phyloP scores from a whole-genome alignment of 306 rosid genomes.

The Vigna nakashimae region DNA sequence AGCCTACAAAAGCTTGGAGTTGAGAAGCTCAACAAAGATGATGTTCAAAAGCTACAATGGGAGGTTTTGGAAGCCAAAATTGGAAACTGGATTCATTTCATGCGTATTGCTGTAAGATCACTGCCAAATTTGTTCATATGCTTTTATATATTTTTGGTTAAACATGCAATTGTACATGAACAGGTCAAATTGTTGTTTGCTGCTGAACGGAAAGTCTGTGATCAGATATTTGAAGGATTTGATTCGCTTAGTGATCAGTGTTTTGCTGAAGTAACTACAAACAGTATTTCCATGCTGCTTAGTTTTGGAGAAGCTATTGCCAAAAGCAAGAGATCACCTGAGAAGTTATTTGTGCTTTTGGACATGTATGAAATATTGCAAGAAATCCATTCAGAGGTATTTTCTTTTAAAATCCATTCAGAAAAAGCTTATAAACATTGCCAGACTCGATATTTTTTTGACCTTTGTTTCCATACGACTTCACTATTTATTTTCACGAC shows the following conservation, averaged over 20 bases:
- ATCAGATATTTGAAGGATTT: constrained; percentile 77
- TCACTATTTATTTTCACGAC: too few relatives aligned
- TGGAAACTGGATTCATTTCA: constrained; percentile 92
- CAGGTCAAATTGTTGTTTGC: constrained; percentile 87
- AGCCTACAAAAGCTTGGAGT: constrained; percentile 85
- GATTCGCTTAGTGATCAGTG: constrained; percentile 78
- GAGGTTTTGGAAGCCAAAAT: constrained; percentile 93
- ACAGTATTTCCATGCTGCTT: constrained; percentile 75
- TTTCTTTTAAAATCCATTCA: neutral
- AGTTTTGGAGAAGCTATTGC: constrained; percentile 93
- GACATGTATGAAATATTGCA: constrained; percentile 92
- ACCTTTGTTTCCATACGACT: too few relatives aligned
- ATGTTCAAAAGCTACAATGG: constrained; percentile 91
- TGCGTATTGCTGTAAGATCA: constrained; percentile 83
- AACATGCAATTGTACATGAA: constrained; percentile 41
- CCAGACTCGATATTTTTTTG: too few relatives aligned
- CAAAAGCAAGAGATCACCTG: constrained; percentile 88
- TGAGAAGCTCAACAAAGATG: constrained; percentile 84
- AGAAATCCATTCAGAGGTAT: constrained; percentile 86
- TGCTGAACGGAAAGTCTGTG: constrained; percentile 81
- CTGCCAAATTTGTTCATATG: constrained; percentile 18
- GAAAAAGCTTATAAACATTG: too few relatives aligned
- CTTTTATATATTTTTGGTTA: neutral
- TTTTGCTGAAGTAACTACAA: constrained; percentile 77
- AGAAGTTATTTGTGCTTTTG: constrained; percentile 87